Percentiles rank a stretch among this genome's conserved stretches.
These are phyloP conservation scores for Periconia sp. DNA, from an alignment of 2,329 filamentous ascomycete species.

Conservation along the genomic window DNA sequence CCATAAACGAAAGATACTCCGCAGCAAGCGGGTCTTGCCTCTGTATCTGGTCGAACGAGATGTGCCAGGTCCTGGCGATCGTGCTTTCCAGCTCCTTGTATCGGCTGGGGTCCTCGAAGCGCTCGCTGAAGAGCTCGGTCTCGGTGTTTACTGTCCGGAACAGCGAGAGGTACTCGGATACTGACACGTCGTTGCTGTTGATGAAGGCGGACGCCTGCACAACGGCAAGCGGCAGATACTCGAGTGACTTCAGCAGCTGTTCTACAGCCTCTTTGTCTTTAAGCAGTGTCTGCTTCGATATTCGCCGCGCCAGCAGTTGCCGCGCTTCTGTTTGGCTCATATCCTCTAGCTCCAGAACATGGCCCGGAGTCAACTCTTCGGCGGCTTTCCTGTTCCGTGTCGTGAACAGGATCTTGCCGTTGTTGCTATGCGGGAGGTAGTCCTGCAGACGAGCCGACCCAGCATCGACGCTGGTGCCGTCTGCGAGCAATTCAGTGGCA, in stretches of 20 bases:
- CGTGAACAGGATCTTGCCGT: conserved; percentile 38
- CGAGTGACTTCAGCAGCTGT: conserved; percentile 31
- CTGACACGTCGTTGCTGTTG: conserved; percentile 3
- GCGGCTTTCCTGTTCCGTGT: conserved; percentile 18
- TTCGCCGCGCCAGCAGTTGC: conserved; percentile 8
- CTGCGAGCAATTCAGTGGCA: conserved; percentile 33
- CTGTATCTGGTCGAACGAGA: conserved; percentile 42
- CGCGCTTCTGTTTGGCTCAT: conserved; percentile 16
- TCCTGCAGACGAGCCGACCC: conserved; percentile 14
- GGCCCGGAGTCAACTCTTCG: conserved; percentile 8
- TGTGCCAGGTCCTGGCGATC: conserved; percentile 42
- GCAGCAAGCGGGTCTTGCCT: conserved; percentile 31
- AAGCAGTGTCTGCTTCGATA: conserved; percentile 11
- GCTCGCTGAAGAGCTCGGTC: conserved; percentile 28
- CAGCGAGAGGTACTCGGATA: conserved; percentile 5
- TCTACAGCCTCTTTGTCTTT: conserved; percentile 11
- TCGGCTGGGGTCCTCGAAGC: conserved; percentile 35
- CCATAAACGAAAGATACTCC: conserved; percentile 42
- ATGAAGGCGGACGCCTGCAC: conserved; percentile 9
- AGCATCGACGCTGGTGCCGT: not conserved
- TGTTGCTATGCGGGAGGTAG: conserved; percentile 34
- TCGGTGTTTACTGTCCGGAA: conserved; percentile 25
- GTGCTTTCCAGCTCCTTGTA: conserved; percentile 40
- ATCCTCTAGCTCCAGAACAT: conserved; percentile 23
- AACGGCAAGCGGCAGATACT: conserved; percentile 14